Percentiles rank a stretch among this genome's conserved stretches.
Evolutionary conservation across 441 rosid species (phyloP).

Genomic region (Capsella rubella): DNA sequence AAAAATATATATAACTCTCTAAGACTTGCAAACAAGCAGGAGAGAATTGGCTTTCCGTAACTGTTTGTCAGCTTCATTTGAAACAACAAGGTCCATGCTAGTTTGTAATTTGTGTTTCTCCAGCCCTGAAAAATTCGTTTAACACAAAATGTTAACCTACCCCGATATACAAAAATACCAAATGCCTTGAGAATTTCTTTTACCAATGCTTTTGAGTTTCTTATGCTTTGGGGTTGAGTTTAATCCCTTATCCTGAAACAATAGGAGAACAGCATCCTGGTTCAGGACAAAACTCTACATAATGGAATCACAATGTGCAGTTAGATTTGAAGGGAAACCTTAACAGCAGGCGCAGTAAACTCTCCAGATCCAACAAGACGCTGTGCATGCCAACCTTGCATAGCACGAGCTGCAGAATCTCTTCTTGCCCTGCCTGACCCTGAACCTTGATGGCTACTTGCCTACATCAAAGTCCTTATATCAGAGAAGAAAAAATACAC

Average conservation of each 20-base stretch:
- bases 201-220: constrained; percentile 82
- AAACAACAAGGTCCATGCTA: constrained; percentile 53
- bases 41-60: constrained; percentile 52
- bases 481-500: constrained; percentile 13
- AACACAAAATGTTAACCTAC: constrained; percentile 38
- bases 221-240: constrained; percentile 63
- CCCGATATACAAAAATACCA: constrained; percentile 31
- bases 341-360: constrained; percentile 55
- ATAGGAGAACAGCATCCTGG: constrained; percentile 21
- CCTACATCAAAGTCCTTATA: constrained; percentile 49
- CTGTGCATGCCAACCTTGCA: constrained; percentile 94
- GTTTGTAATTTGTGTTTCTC: constrained; percentile 56
- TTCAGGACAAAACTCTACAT: constrained; percentile 14
- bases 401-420: constrained; percentile 91
- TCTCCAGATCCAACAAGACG: constrained; percentile 78
- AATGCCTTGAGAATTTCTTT: not conserved
- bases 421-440: constrained; percentile 81
- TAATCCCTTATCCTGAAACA: constrained; percentile 60
- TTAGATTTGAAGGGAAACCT: constrained; percentile 48
- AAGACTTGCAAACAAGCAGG: constrained; percentile 30
- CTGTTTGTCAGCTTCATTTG: constrained; percentile 64
- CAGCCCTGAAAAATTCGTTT: constrained; percentile 54
- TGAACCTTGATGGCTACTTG: constrained; percentile 56
- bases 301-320: constrained; percentile 23
- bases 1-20: not conserved